phyloP scores from a whole-genome alignment of 2,329 filamentous ascomycete species.

The Rachicladosporium sp. region DNA sequence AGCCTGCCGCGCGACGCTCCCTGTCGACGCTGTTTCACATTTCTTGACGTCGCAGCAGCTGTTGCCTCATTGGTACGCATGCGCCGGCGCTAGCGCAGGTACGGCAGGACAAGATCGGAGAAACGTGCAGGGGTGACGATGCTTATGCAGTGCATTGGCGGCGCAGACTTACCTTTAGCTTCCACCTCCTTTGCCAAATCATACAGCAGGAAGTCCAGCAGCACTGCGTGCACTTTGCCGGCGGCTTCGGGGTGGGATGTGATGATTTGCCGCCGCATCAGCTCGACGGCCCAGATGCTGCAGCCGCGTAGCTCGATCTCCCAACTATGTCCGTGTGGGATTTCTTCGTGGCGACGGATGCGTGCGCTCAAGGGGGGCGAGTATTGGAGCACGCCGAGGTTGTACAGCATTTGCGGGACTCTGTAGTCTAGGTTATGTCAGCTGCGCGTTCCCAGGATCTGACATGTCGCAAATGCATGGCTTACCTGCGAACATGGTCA shows the following conservation, averaged over 20 bases:
- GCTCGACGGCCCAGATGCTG: conserved; percentile 91
- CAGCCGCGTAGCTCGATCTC: conserved; percentile 84
- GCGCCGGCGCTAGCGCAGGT: too few species aligned
- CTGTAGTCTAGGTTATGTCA: conserved; percentile 57
- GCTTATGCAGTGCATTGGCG: too few species aligned
- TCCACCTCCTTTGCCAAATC: conserved; percentile 86
- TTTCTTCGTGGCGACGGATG: conserved; percentile 50
- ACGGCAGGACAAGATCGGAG: too few species aligned
- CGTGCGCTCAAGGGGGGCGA: conserved; percentile 64
- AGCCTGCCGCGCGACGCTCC: not conserved
- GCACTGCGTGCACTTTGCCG: conserved; percentile 60
- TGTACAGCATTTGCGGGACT: conserved; percentile 82
- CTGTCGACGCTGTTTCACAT: too few species aligned
- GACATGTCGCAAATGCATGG: conserved; percentile 4
- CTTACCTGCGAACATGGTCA: conserved; percentile 85
- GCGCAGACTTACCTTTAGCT: conserved; percentile 24
- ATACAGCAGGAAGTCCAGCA: conserved; percentile 96
- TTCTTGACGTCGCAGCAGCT: too few species aligned
- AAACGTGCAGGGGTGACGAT: not conserved
- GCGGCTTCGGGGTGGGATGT: conserved; percentile 54
- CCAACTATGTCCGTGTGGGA: conserved; percentile 62
- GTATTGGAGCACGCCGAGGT: conserved; percentile 70
- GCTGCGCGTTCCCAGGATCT: conserved; percentile 3
- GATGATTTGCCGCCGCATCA: conserved; percentile 71
- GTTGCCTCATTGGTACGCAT: too few species aligned